Base-by-base conservation (phyloP, 768 basidiomycete species). In the Brasilioporus rufonigricans region DNA sequence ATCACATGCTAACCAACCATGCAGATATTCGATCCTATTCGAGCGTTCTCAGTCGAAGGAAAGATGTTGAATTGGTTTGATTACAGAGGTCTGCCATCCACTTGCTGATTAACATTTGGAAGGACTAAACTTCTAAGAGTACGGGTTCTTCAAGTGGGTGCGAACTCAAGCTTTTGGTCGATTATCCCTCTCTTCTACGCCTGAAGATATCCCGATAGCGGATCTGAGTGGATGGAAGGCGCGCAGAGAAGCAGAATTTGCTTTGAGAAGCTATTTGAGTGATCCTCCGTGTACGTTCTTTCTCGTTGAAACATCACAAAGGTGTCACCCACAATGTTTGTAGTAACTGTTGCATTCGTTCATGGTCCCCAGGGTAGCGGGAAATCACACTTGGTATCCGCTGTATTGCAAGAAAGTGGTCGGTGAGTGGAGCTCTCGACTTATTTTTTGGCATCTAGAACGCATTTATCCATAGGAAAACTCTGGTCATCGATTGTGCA, bases 1-100 rank as follows among this genome's bases (percentile, higher is more conserved):
- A 9, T 43, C 38, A 9, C 7, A 1, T 26, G 21, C n/a, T 19
- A 11, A 63, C 36, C 16, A 26, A 11, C n/a, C 19, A 44, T 49
- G 56, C 9, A 96, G 89, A 82, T 98, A 48, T 97, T 98, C 64
- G 93, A 98, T 69, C 94, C 94, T 3, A 81, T 99, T 39, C 86
- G 96, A 26, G 82, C 85, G 3, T 75, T 93, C 55, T 91, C 86
- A 77, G 81, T 98, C 0, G 80, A 92, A 73, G 83, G 83, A 24
- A 91, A 93, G 63, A 77, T 97, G 62, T 74, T 88, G 43, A 80
- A 91, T 39, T 91, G 91, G 80, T 94, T 97, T 62, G 86, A 96
- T 62, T 83, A 86, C 60, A 78, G 79, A 68, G 79, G 90, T 89
- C 64, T 1, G 74, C 59, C 46, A 39, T 32, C 26, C 44, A 21